These are phyloP conservation scores for Plasmopara halstedii DNA, from an alignment of 352 stramenopile genomes.

Conservation along the genomic window DNA sequence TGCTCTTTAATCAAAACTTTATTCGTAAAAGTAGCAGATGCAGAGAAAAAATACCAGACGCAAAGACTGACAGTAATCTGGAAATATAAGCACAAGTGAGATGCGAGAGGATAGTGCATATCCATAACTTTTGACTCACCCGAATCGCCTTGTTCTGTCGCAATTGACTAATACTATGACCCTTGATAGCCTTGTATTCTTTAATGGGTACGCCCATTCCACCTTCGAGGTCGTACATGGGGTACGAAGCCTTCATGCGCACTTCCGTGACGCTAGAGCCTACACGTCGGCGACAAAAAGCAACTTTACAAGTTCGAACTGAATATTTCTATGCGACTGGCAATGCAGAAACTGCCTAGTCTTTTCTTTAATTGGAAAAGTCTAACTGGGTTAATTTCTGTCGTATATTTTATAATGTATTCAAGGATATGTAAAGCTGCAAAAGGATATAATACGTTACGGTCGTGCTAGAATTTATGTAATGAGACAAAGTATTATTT, in stretches of 20 bases:
- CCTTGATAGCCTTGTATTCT: constrained; percentile 18
- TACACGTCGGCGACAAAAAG: not conserved
- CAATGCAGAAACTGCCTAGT: not conserved
- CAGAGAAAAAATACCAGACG: constrained; percentile 82
- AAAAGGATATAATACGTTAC: no score
- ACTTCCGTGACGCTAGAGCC: constrained; percentile 18
- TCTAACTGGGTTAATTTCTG: no score
- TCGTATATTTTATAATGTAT: no score
- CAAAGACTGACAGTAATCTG: constrained; percentile 31
- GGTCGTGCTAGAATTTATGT: no score
- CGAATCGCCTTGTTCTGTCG: constrained; percentile 25
- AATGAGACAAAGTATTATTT: no score
- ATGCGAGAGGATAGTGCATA: no score
- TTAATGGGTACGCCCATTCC: constrained; percentile 12
- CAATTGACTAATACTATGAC: constrained; percentile 10
- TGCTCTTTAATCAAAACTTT: constrained; percentile 84
- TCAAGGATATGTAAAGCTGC: no score
- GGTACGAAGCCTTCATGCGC: constrained; percentile 22
- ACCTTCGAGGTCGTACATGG: constrained; percentile 28
- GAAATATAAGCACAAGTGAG: not conserved
- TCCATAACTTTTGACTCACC: constrained; percentile 1
- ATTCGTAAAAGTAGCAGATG: constrained; percentile 75
- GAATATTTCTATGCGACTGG: not conserved
- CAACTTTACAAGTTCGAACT: constrained; percentile 13
- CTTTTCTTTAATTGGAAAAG: no score